Evolutionary conservation across 306 rosid species (phyloP).

Genomic region (Pyrus bretschneideri): DNA sequence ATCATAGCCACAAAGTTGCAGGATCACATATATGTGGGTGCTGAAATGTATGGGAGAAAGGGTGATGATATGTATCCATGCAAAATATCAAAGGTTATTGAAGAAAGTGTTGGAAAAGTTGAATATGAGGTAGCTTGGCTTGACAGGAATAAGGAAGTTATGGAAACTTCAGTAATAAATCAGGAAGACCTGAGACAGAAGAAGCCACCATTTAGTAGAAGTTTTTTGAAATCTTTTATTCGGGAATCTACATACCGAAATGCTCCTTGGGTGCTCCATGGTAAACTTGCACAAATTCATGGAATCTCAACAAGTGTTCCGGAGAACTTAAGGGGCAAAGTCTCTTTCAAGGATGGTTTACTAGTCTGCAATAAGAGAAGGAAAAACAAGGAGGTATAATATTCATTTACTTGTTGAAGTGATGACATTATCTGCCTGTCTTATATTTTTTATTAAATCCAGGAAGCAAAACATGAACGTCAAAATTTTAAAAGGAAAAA

Average conservation of each 20-base stretch:
- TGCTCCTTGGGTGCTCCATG: slow-evolving; percentile 89
- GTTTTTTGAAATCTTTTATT: slow-evolving; percentile 68
- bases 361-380: slow-evolving; percentile 56
- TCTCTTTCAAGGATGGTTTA: slow-evolving; percentile 59
- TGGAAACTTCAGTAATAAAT: slow-evolving; percentile 34
- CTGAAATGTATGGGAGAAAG: slow-evolving; percentile 67
- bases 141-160: slow-evolving; percentile 55
- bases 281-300: slow-evolving; percentile 60
- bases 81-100: slow-evolving; percentile 54
- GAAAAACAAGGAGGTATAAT: slow-evolving; percentile 40
- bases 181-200: slow-evolving; percentile 58
- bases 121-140: slow-evolving; percentile 77
- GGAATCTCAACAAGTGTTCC: slow-evolving; percentile 75
- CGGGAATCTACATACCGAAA: slow-evolving; percentile 88
- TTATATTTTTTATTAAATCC: slow-evolving; percentile 25
- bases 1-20: slow-evolving; percentile 61
- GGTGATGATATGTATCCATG: slow-evolving; percentile 48
- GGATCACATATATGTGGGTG: slow-evolving; percentile 56
- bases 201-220: slow-evolving; percentile 77
- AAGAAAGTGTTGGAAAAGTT: slow-evolving; percentile 32
- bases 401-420: slow-evolving; percentile 1
- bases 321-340: slow-evolving; percentile 48
- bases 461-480: slow-evolving; percentile 38
- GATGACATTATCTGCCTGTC: slow-evolving; percentile 6
- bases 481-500: slow-evolving; percentile 45